Evolutionary conservation across 2,329 filamentous ascomycete species (phyloP), one percentile per base, ranked within the genome.

Genomic region (Trichoderma sp.): DNA sequence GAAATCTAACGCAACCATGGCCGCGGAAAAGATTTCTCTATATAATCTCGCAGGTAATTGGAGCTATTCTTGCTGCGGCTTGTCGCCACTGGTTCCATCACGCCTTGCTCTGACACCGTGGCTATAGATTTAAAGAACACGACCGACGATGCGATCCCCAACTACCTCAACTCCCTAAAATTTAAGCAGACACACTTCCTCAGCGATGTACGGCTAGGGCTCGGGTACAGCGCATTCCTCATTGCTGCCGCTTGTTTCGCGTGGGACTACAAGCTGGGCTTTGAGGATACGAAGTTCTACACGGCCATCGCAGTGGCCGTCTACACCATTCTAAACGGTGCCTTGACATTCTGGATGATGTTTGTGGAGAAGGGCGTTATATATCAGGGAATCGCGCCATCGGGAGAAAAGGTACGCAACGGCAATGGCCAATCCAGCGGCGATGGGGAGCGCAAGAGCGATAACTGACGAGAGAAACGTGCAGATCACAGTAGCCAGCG

Each of bases 241-340:
- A 90, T 98, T 73, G 92, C 94, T 20, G 95, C 87, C 26, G 92
- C 90, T 73, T 94, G 93, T 77, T 98, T 98, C 85, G 90, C 89
- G 74, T 95, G 94, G 84, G 96, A 99, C 86, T 97, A 94, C 85
- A 93, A 93, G 79, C 86, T 94, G 62, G 95, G 95, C 76, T 98
- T 96, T 87, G 93, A 97, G 74, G 85, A 83, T 73, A 97, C 95
- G 20, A 97, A 96, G 82, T 84, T 87, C 74, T 95, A 91, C 84
- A 97, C 95, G 0, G 88, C 92, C 3, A 88, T 86, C 50, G 95
- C 96, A 4, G 95, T 98, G 5, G 86, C 87, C 12, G 79, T 91
- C 17, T 99, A 99, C 84, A 90, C 93, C 55, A 67, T 92, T 2
- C 83, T 99, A 65, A 98, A 98, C 80, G 86, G 88, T 34, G 85